These are phyloP conservation scores for Penium margaritaceum DNA, from an alignment of 139 green algal species.

Conservation along the genomic window DNA sequence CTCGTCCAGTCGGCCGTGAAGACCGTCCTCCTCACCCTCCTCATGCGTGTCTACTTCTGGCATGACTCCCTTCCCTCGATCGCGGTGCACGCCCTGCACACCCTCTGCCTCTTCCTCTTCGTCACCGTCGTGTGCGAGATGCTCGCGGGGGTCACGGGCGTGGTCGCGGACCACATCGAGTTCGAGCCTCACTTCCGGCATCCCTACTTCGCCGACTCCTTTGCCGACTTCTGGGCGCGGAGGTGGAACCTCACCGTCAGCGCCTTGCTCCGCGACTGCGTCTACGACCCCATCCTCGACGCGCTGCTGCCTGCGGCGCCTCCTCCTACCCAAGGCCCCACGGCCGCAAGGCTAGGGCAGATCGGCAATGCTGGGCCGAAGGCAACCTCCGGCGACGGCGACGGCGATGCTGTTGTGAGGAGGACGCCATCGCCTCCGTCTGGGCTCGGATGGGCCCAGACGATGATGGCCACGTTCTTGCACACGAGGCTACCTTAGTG, in stretches of 20 bases:
- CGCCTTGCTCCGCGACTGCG: constrained; percentile 14
- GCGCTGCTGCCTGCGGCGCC: too few relatives aligned
- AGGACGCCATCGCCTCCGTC: background rate
- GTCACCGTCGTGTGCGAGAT: constrained; percentile 15
- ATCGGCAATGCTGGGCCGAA: background rate
- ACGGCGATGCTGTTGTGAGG: background rate
- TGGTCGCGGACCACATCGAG: background rate
- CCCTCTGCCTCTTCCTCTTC: constrained; percentile 24
- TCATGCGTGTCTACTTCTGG: background rate
- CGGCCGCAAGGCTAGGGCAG: background rate
- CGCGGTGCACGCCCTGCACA: constrained; percentile 6
- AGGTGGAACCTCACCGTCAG: constrained; percentile 38
- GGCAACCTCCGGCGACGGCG: background rate
- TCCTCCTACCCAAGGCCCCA: too few relatives aligned
- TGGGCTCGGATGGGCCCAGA: background rate
- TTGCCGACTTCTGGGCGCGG: constrained; percentile 33
- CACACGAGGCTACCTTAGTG: constrained; percentile 25
- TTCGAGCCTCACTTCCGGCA: constrained; percentile 20
- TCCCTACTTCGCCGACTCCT: constrained; percentile 23
- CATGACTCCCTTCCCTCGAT: background rate
- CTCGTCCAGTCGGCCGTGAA: background rate
- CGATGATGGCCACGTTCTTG: constrained; percentile 33
- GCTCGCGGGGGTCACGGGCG: background rate
- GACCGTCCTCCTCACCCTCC: constrained; percentile 7
- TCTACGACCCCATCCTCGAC: constrained; percentile 22